These are phyloP conservation scores for Ampelomyces quisqualis DNA, from an alignment of 2,329 filamentous ascomycete genomes.

Conservation along the genomic window DNA sequence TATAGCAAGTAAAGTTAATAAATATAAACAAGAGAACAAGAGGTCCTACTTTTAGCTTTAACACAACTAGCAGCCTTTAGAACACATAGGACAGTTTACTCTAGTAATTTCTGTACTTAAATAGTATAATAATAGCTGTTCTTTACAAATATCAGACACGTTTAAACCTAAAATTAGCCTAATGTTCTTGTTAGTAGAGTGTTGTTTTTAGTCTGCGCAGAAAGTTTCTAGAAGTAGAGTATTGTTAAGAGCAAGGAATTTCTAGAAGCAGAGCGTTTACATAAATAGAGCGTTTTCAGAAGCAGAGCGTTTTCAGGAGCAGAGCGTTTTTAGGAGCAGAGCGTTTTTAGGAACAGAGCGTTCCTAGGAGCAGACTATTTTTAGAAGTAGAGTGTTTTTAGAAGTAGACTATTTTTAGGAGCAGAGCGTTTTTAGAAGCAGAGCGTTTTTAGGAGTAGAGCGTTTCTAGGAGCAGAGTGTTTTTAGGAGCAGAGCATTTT, in stretches of 20 bases:
- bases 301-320: too few relatives aligned
- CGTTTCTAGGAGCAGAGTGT: too few relatives aligned
- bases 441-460: too few relatives aligned
- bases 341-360: too few relatives aligned
- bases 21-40: constrained; percentile 3
- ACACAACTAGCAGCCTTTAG: not conserved
- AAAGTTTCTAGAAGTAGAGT: not conserved
- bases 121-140: not conserved
- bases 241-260: too few relatives aligned
- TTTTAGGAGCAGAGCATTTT: too few relatives aligned
- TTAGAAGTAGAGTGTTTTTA: not conserved
- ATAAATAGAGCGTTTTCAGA: too few relatives aligned
- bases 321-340: too few relatives aligned
- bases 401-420: not conserved
- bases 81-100: not conserved
- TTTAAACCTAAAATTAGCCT: not conserved
- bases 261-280: too few relatives aligned
- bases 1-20: constrained; percentile 1
- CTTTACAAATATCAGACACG: not conserved
- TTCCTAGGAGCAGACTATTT: not conserved
- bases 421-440: too few relatives aligned
- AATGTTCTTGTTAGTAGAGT: not conserved
- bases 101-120: not conserved
- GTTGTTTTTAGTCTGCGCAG: not conserved
- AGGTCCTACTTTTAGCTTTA: not conserved